phyloP scores from a whole-genome alignment of 345 rosid genomes.

The Ceriops decandra region DNA sequence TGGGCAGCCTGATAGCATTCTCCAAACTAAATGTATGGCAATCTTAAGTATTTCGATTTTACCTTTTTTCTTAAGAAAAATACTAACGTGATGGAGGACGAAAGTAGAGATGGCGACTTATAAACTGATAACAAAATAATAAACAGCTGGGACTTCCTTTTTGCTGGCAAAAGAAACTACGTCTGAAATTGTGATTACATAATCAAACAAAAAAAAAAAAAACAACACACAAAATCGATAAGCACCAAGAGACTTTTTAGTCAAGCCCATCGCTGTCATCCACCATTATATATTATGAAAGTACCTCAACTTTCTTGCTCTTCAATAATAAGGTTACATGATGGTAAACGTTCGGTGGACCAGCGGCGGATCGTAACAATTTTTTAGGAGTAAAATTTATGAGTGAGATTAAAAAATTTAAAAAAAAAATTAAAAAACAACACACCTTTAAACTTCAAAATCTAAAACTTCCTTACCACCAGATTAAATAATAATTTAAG shows the following conservation, averaged over 20 bases:
- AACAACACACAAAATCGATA: not conserved
- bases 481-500: no score
- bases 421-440: no score
- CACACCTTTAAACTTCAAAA: no score
- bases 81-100: no score
- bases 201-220: not conserved
- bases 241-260: not conserved
- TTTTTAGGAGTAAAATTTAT: no score
- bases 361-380: no score
- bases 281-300: not conserved
- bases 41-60: no score
- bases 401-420: no score
- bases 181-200: not conserved
- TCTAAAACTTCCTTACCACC: no score
- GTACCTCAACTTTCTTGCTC: not conserved
- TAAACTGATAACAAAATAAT: not conserved
- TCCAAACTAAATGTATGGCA: no score
- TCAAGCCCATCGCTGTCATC: conserved; percentile 17
- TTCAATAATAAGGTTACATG: conserved; percentile 13
- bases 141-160: not conserved
- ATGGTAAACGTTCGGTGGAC: conserved; percentile 1
- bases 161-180: conserved; percentile 23
- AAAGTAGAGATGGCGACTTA: not conserved
- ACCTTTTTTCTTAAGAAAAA: no score
- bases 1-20: no score